A percentile compares a stretch with the other conserved stretches of the same genome.
phyloP scores from a whole-genome alignment of 257 asterid species.

The Jaltomata sinuosa region DNA sequence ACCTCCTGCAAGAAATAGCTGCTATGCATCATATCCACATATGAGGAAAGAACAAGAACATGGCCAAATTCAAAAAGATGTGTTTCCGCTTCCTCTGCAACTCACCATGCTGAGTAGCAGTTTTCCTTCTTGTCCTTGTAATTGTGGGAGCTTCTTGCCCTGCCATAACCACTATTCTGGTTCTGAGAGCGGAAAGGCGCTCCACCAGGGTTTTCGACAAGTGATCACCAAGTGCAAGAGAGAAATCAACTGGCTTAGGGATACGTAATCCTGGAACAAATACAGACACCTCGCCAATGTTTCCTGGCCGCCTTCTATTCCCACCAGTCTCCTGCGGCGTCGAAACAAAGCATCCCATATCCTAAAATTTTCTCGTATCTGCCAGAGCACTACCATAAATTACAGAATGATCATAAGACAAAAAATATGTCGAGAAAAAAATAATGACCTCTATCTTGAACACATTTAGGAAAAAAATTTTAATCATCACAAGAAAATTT shows the following conservation, averaged over 20 bases:
- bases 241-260: constrained; percentile 80
- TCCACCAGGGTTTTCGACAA: constrained; percentile 61
- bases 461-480: neutral
- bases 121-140: constrained; percentile 81
- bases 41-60: neutral
- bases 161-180: constrained; percentile 90
- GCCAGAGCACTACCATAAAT: constrained; percentile 15
- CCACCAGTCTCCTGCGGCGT: constrained; percentile 67
- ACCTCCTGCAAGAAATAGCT: constrained; percentile 68
- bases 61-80: neutral
- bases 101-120: constrained; percentile 90
- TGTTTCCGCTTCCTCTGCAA: neutral
- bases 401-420: neutral
- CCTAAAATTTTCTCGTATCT: constrained; percentile 21
- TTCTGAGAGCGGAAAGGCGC: constrained; percentile 88
- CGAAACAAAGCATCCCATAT: constrained; percentile 88
- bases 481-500: constrained; percentile 22
- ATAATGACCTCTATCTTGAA: neutral
- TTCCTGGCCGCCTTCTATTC: constrained; percentile 75
- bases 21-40: constrained; percentile 20
- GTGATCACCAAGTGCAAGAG: constrained; percentile 46
- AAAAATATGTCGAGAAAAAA: constrained; percentile 5
- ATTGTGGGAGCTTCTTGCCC: constrained; percentile 91
- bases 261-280: constrained; percentile 88
- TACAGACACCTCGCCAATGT: constrained; percentile 85